phyloP scores from a whole-genome alignment of 352 stramenopile genomes.

The Phytophthora niederhauseri region DNA sequence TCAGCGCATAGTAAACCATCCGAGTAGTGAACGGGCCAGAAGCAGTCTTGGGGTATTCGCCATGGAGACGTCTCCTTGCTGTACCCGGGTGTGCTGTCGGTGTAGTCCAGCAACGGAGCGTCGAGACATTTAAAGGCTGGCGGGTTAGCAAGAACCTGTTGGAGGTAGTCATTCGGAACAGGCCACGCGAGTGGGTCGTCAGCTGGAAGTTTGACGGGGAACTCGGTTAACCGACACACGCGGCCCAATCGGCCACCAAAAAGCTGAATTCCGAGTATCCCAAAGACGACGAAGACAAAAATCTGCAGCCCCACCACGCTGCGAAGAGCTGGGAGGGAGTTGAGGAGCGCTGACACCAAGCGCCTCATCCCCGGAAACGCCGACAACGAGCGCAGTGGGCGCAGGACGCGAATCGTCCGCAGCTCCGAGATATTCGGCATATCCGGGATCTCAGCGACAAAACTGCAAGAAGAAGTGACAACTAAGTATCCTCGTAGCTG shows the following conservation, averaged over 20 bases:
- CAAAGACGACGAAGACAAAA: not conserved
- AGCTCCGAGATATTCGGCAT: not conserved
- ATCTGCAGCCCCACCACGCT: not conserved
- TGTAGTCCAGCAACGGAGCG: not conserved
- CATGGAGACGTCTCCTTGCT: not conserved
- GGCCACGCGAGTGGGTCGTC: not conserved
- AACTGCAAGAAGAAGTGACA: constrained; percentile 20
- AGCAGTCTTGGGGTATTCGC: constrained; percentile 48
- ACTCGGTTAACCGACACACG: not conserved
- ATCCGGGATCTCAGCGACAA: constrained; percentile 41
- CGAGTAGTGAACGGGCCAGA: constrained; percentile 88
- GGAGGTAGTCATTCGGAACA: not conserved
- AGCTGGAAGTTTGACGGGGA: not conserved
- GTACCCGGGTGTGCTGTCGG: not conserved
- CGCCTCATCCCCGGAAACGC: not conserved
- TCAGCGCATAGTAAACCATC: constrained; percentile 74
- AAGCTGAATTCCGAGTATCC: not conserved
- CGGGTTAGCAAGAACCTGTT: not conserved
- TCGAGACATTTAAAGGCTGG: not conserved
- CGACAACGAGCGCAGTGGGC: not conserved
- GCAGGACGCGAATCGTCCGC: not conserved
- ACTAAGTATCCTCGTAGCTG: not conserved
- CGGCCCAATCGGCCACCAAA: not conserved
- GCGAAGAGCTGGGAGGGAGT: not conserved
- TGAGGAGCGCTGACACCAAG: not conserved